These are phyloP conservation scores for Leucocoprinus birnbaumii DNA, from an alignment of 768 basidiomycete species.

Conservation along the genomic window DNA sequence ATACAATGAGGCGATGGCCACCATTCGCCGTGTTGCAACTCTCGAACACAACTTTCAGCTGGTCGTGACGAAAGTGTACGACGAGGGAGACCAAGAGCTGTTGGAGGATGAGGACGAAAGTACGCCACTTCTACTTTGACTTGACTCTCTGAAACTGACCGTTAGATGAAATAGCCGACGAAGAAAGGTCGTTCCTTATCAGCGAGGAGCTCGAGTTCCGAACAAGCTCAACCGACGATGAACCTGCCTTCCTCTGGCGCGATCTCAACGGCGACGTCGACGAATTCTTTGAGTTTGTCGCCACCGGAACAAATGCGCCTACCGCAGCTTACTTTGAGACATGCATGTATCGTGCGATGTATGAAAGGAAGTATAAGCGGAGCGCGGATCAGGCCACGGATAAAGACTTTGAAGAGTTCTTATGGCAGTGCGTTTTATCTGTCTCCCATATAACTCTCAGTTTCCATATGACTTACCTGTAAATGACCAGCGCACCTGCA, in stretches of 20 bases:
- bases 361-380: conserved; percentile 83
- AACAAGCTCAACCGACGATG: conserved; percentile 67
- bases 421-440: conserved; percentile 67
- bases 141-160: not conserved
- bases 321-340: conserved; percentile 89
- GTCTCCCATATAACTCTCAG: not conserved
- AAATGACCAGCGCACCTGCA: conserved; percentile 34
- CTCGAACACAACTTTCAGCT: conserved; percentile 84
- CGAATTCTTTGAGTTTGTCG: conserved; percentile 92
- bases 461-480: not conserved
- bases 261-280: conserved; percentile 90
- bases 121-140: conserved; percentile 28
- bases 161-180: conserved; percentile 74
- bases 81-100: conserved; percentile 94
- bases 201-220: conserved; percentile 89
- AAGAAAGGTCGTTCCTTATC: conserved; percentile 90
- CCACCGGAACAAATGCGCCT: conserved; percentile 71
- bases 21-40: conserved; percentile 80
- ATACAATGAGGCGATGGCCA: conserved; percentile 94
- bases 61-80: conserved; percentile 94
- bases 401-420: conserved; percentile 73
- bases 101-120: conserved; percentile 93
- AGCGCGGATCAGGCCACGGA: conserved; percentile 69
- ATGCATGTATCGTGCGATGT: conserved; percentile 95
- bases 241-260: conserved; percentile 86